Evolutionary conservation across 1,284 basidiomycete genomes (phyloP).

Genomic region (Cerioporus squamosus): DNA sequence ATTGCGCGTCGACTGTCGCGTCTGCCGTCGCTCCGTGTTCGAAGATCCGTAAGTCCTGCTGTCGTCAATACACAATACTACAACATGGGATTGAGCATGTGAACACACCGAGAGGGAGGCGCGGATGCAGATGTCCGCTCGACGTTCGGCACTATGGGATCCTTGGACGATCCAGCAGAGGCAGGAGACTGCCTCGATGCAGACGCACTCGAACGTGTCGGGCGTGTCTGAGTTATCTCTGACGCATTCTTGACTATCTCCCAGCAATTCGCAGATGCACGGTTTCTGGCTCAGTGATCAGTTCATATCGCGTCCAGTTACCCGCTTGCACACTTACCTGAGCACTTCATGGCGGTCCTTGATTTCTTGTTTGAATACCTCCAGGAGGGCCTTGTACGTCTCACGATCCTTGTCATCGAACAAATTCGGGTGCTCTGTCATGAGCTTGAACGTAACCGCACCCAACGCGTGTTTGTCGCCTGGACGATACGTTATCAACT

Average conservation of each 20-base stretch:
- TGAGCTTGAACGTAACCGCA: conserved; percentile 22
- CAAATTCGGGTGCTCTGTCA: conserved; percentile 17
- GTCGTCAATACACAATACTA: not conserved
- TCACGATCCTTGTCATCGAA: not conserved
- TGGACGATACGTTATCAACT: not conserved
- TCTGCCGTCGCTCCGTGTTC: conserved; percentile 8
- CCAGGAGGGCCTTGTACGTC: conserved; percentile 18
- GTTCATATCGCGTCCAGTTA: no score
- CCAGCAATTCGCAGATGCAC: not conserved
- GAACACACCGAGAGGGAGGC: conserved; percentile 10
- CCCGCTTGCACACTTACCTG: not conserved
- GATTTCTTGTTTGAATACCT: conserved; percentile 8
- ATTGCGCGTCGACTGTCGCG: conserved; percentile 21
- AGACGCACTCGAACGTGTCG: not conserved
- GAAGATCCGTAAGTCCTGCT: conserved; percentile 7
- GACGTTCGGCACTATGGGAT: not conserved
- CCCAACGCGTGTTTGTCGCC: conserved; percentile 7
- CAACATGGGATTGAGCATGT: not conserved
- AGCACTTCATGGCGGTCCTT: not conserved
- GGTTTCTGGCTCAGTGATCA: not conserved
- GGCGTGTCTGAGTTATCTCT: not conserved
- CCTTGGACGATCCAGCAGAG: conserved; percentile 4
- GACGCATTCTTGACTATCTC: not conserved
- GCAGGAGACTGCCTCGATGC: not conserved
- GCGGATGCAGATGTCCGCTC: not conserved